Conservation (phyloP, 2,329 filamentous ascomycete genomes). For the Calonectria pteridis region DNA sequence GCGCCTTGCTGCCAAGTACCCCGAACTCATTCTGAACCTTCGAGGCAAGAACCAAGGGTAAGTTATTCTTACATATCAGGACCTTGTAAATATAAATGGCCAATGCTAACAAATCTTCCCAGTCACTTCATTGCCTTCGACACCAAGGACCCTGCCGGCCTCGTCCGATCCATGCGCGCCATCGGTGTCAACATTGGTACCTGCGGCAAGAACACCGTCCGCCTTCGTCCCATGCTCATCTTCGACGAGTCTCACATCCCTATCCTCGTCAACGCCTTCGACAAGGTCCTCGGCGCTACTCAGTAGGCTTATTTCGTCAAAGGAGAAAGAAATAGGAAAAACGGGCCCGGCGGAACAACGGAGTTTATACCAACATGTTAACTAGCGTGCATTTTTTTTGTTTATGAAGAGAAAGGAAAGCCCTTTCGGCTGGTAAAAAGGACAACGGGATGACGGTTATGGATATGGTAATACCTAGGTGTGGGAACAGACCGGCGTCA, state of each 20-base stretch:
- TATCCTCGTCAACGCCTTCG: conserved; percentile 44
- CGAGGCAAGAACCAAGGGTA: conserved; percentile 78
- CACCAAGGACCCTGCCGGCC: conserved; percentile 75
- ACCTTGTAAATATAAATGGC: not conserved
- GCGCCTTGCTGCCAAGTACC: conserved; percentile 73
- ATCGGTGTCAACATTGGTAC: conserved; percentile 84
- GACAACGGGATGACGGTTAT: conserved; percentile 28
- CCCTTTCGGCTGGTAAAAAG: conserved; percentile 25
- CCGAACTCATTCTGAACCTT: conserved; percentile 78
- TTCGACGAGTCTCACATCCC: conserved; percentile 78
- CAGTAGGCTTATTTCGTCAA: conserved; percentile 36
- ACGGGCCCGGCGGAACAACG: conserved; percentile 16
- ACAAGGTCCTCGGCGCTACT: conserved; percentile 45
- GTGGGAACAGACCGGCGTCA: conserved; percentile 39
- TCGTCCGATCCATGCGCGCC: conserved; percentile 78
- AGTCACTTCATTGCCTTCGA: conserved; percentile 85
- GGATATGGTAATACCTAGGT: conserved; percentile 37
- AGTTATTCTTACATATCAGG: conserved; percentile 5
- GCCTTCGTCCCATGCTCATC: conserved; percentile 84
- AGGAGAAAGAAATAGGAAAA: conserved; percentile 6
- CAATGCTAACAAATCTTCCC: not conserved
- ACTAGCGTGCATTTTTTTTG: conserved; percentile 43
- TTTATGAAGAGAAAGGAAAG: conserved; percentile 29
- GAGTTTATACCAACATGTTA: conserved; percentile 40
- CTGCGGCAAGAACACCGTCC: conserved; percentile 76